Evolutionary conservation across 2,329 filamentous ascomycete genomes (phyloP), one percentile per base, ranked within the genome.

Genomic region (Paracamarosporium sp.): DNA sequence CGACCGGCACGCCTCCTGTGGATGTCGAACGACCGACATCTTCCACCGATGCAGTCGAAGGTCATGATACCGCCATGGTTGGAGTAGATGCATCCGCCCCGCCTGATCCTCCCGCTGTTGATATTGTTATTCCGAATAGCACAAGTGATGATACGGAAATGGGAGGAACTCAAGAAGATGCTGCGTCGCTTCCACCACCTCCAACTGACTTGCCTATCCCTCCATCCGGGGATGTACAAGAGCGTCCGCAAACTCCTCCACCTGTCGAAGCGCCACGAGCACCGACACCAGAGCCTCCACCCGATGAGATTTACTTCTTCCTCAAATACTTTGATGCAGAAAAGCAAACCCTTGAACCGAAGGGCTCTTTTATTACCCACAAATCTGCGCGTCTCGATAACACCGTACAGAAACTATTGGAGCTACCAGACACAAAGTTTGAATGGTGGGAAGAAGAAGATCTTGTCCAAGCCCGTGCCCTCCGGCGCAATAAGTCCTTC

Each of bases 401-500:
- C 30, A 75, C 70, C 2, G 58, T 78, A 5, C 58, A 67, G 5
- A 64, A 67, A 17, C 52, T 73, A 8, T 66, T 78, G 4, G 64
- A 64, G 2, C 51, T 75, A 7, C 64, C 70, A 13, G 71, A 77
- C 48, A 68, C 71, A 48, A 73, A 72, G 60, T 70, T 86, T 43
- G 82, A 86, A 57, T 63, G 82, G 5, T 85, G 83, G 61, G 82
- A 86, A 56, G 76, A 81, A 13, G 80, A 84, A 25, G 69, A 73
- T 15, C 55, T 72, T 1, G 61, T 62, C 3, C 68, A 59, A 3
- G 67, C 66, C 3, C 70, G 68, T 27, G 50, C 64, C 17, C 68
- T 76, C 38, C 71, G 69, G 43, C 66, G 66, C 22, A 67, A 69
- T 7, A 69, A 70, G 11, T 72, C 74, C 5, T 79, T 79, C 53